These are phyloP conservation scores for Articulospora tetracladia DNA, from an alignment of 495 filamentous ascomycete genomes.

Conservation along the genomic window DNA sequence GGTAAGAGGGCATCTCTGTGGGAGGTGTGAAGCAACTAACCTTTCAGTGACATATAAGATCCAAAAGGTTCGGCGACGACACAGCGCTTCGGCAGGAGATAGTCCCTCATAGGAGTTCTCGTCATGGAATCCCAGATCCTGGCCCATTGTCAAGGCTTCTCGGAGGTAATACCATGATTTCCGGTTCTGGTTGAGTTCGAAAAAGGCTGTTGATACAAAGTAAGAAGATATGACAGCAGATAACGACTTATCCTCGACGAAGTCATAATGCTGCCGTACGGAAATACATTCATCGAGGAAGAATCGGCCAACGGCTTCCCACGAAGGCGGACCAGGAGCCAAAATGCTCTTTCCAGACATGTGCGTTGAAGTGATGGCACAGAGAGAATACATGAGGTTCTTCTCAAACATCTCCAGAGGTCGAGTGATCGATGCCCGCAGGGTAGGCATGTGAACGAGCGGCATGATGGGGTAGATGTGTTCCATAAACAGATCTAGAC, in stretches of 20 bases:
- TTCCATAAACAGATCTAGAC: constrained; percentile 36
- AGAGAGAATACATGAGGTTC: constrained; percentile 32
- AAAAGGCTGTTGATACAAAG: constrained; percentile 31
- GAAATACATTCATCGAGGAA: constrained; percentile 33
- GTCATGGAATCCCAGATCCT: constrained; percentile 56
- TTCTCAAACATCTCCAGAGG: constrained; percentile 27
- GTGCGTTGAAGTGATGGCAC: constrained; percentile 31
- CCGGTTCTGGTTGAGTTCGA: constrained; percentile 30
- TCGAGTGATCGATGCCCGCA: constrained; percentile 21
- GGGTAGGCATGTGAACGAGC: constrained; percentile 30
- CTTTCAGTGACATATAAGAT: constrained; percentile 59
- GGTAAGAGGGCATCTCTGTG: not conserved
- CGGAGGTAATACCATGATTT: constrained; percentile 60
- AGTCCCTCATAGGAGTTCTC: constrained; percentile 47
- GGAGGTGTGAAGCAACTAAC: constrained; percentile 14
- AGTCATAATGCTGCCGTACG: constrained; percentile 31
- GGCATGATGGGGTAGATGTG: constrained; percentile 39
- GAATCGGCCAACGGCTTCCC: constrained; percentile 31
- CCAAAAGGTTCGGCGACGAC: constrained; percentile 59
- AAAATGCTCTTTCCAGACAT: constrained; percentile 30
- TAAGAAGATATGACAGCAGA: constrained; percentile 32
- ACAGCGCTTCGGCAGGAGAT: constrained; percentile 42
- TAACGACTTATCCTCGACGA: constrained; percentile 29
- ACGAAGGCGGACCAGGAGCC: constrained; percentile 26
- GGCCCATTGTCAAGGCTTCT: constrained; percentile 55